Percentiles rank a stretch among this genome's conserved stretches.
Conservation (phyloP, 1,139 yeast species). For the Pichia sp. region DNA sequence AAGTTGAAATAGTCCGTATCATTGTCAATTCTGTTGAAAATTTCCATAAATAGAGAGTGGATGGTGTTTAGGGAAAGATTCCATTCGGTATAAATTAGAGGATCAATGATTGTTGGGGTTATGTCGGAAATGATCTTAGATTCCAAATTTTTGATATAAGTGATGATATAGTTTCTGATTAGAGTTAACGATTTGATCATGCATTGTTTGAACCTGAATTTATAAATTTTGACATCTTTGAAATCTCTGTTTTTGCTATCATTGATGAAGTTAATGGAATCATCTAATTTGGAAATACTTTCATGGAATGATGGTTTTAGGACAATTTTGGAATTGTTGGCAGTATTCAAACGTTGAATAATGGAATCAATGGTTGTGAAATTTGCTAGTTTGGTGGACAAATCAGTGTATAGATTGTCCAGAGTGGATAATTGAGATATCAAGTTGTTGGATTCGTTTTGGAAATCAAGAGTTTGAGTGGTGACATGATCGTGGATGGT, state of each 20-base stretch:
- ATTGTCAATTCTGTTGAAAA: conserved; percentile 37
- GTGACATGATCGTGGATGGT: background rate
- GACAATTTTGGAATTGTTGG: conserved; percentile 56
- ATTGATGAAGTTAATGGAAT: conserved; percentile 45
- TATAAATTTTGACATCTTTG: conserved; percentile 65
- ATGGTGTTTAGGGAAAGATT: conserved; percentile 39
- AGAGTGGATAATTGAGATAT: background rate
- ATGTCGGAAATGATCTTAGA: conserved; percentile 36
- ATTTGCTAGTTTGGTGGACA: conserved; percentile 48
- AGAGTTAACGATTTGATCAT: conserved; percentile 76
- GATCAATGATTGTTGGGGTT: conserved; percentile 41
- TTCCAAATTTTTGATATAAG: conserved; percentile 44
- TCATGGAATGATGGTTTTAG: conserved; percentile 47
- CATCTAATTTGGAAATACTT: conserved; percentile 54
- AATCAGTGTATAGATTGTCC: conserved; percentile 36
- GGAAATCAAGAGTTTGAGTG: background rate
- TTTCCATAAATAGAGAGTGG: conserved; percentile 42
- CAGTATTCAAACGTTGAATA: conserved; percentile 61
- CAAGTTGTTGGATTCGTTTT: background rate
- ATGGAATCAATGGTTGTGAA: conserved; percentile 70
- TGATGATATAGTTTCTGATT: conserved; percentile 59
- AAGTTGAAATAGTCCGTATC: conserved; percentile 47
- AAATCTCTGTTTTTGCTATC: conserved; percentile 41
- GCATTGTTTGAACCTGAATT: conserved; percentile 73
- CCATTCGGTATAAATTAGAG: conserved; percentile 58